Conservation (phyloP, 495 filamentous ascomycete genomes). For the Alectoria sarmentosa region DNA sequence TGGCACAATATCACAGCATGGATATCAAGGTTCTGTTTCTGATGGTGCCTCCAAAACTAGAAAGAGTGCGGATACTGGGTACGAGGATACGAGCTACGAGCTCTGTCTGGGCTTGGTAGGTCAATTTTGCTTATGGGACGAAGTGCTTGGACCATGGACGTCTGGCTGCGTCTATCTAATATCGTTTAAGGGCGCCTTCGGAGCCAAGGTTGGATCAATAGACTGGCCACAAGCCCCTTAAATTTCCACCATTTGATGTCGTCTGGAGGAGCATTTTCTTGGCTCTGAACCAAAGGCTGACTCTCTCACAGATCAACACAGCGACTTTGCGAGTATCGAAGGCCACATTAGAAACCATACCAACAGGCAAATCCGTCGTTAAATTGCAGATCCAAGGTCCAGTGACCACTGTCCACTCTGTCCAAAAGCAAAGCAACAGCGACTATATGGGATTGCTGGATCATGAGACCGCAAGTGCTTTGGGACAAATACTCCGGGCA, state of each 20-base stretch:
- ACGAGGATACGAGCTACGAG: not conserved
- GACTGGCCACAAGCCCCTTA: no score
- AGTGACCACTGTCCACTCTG: slow-evolving; percentile 5
- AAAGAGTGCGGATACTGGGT: not conserved
- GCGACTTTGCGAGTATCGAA: slow-evolving; percentile 10
- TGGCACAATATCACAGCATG: not conserved
- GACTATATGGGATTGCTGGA: slow-evolving; percentile 8
- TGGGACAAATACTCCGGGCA: not conserved
- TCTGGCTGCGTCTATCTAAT: no score
- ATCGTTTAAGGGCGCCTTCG: no score
- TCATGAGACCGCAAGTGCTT: slow-evolving; percentile 9
- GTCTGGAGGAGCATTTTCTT: not conserved
- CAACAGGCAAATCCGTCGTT: not conserved
- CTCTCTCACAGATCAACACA: not conserved
- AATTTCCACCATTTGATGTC: no score
- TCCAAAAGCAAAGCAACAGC: not conserved
- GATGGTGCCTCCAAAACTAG: not conserved
- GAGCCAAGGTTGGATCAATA: no score
- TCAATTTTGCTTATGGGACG: not conserved
- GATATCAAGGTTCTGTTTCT: not conserved
- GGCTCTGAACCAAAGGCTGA: not conserved
- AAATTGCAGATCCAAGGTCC: slow-evolving; percentile 5
- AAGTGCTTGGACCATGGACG: not conserved
- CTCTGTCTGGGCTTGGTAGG: slow-evolving; percentile 13
- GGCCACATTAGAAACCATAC: not conserved